phyloP scores from a whole-genome alignment of 2,329 filamentous ascomycete genomes.

The Pestalotiopsis sp. region DNA sequence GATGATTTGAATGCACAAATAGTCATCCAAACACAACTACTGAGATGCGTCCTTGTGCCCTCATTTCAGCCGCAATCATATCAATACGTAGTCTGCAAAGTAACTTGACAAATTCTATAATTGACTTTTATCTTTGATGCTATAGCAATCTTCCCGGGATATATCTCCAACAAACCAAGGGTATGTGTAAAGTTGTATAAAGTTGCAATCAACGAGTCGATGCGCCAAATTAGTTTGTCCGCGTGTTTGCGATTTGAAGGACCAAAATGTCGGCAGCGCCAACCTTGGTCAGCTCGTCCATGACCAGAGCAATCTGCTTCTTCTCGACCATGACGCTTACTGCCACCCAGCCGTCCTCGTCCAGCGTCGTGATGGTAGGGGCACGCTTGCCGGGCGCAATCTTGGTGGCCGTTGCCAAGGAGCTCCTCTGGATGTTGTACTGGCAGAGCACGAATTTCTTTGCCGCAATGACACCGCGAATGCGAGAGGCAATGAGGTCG shows the following conservation, averaged over 20 bases:
- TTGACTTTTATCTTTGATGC: not conserved
- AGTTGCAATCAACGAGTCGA: not conserved
- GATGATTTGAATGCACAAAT: not conserved
- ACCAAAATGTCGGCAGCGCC: constrained; percentile 87
- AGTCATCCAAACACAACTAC: not conserved
- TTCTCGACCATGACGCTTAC: constrained; percentile 91
- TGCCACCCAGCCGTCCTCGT: constrained; percentile 91
- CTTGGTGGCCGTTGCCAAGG: constrained; percentile 65
- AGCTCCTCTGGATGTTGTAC: constrained; percentile 82
- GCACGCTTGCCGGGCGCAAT: constrained; percentile 94
- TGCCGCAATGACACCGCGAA: constrained; percentile 91
- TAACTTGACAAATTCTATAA: not conserved
- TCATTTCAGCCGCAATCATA: not conserved
- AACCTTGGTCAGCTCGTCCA: constrained; percentile 77
- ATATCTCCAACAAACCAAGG: not conserved
- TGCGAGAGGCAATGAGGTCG: constrained; percentile 80
- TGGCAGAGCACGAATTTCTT: constrained; percentile 94
- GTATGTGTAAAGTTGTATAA: not conserved
- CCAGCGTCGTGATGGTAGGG: constrained; percentile 85
- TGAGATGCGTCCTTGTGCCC: not conserved
- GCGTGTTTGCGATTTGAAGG: constrained; percentile 75
- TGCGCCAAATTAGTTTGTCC: constrained; percentile 16
- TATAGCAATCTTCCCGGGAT: not conserved
- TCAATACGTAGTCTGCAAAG: not conserved
- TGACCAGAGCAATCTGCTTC: constrained; percentile 79